Conservation (phyloP, 306 rosid species). For the Rosa chinensis region DNA sequence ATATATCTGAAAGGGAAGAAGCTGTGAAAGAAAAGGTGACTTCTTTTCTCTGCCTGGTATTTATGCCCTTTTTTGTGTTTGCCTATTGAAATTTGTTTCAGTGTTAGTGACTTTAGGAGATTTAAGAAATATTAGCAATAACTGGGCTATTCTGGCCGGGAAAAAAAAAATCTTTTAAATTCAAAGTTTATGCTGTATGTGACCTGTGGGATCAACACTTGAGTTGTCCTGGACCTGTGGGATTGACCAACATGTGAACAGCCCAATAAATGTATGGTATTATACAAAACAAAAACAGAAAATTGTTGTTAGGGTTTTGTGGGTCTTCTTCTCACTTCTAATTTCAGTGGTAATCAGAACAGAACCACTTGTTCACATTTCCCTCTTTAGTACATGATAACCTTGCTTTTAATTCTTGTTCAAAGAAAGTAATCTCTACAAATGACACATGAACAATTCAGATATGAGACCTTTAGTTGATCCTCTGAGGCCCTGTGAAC, state of each 20-base stretch:
- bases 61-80: neutral
- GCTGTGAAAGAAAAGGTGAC: slow-evolving; percentile 55
- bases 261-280: neutral
- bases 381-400: neutral
- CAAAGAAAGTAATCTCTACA: too few relatives aligned
- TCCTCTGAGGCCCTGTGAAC: neutral
- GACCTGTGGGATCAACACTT: neutral
- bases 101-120: neutral
- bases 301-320: neutral
- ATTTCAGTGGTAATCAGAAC: neutral
- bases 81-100: neutral
- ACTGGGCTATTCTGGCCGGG: neutral
- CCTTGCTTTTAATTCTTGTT: neutral
- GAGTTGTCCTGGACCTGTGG: neutral
- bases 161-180: too few relatives aligned
- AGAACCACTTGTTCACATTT: neutral
- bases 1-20: slow-evolving; percentile 50
- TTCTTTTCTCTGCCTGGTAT: slow-evolving; percentile 7
- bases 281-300: neutral
- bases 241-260: neutral
- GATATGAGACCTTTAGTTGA: neutral
- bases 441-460: too few relatives aligned
- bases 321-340: neutral
- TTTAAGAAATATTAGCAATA: neutral
- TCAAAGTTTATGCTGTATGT: neutral